A percentile compares a stretch with the other conserved stretches of the same genome.
Evolutionary conservation across 1,284 basidiomycete genomes (phyloP).

Genomic region (Irpex sp.): DNA sequence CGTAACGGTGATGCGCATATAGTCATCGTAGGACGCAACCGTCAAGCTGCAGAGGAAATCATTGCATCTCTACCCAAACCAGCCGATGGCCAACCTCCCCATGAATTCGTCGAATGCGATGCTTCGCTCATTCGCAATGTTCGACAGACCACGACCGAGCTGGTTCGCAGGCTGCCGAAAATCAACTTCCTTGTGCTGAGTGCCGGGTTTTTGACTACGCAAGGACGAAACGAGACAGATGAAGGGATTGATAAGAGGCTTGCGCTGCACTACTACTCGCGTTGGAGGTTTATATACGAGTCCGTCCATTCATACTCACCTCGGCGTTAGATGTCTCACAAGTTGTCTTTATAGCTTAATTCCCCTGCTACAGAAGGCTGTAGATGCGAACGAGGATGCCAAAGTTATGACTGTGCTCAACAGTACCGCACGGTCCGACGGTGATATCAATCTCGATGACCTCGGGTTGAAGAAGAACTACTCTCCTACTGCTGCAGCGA

Average conservation of each 20-base stretch:
- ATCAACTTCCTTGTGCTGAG: slow-evolving; percentile 34
- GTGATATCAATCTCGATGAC: slow-evolving; percentile 29
- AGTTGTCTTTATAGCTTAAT: slow-evolving; percentile 13
- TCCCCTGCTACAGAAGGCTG: slow-evolving; percentile 21
- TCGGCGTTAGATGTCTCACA: not conserved
- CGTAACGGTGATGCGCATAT: slow-evolving; percentile 32
- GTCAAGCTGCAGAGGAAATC: slow-evolving; percentile 31
- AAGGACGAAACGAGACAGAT: slow-evolving; percentile 25
- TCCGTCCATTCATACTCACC: not conserved
- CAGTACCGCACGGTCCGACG: slow-evolving; percentile 12
- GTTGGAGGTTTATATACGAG: slow-evolving; percentile 28
- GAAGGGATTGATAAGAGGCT: slow-evolving; percentile 27
- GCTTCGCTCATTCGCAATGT: slow-evolving; percentile 32
- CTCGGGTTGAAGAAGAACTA: slow-evolving; percentile 29
- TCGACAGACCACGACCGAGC: slow-evolving; percentile 21
- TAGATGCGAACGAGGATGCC: slow-evolving; percentile 25
- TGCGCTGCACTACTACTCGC: slow-evolving; percentile 26
- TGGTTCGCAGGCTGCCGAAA: slow-evolving; percentile 25
- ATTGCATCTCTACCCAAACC: slow-evolving; percentile 30
- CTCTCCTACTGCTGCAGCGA: slow-evolving; percentile 24
- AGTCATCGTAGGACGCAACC: slow-evolving; percentile 33
- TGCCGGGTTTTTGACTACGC: slow-evolving; percentile 26
- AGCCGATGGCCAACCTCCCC: slow-evolving; percentile 17
- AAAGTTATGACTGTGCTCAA: slow-evolving; percentile 24
- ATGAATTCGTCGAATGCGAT: slow-evolving; percentile 36